Percentiles rank a stretch among this genome's conserved stretches.
These are phyloP conservation scores for Primulina tabacum DNA, from an alignment of 257 asterid species.

Conservation along the genomic window DNA sequence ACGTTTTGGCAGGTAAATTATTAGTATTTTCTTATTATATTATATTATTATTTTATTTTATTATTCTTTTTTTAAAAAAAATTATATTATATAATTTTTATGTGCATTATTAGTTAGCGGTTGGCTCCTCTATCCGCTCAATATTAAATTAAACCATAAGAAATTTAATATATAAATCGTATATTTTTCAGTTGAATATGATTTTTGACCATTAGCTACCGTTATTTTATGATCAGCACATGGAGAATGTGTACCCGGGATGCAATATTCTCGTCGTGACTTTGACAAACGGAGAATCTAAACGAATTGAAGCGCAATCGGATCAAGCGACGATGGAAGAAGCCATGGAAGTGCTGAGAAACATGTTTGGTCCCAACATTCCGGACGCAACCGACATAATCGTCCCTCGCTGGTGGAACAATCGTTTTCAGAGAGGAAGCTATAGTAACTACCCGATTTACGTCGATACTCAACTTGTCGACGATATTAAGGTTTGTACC, in stretches of 20 bases:
- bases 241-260: constrained; percentile 94
- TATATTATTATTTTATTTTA: too few species aligned
- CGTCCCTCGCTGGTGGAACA: constrained; percentile 97
- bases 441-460: constrained; percentile 81
- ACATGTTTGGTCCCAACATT: constrained; percentile 77
- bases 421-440: constrained; percentile 88
- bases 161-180: background rate
- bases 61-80: too few species aligned
- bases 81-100: background rate
- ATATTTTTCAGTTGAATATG: background rate
- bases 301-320: constrained; percentile 78
- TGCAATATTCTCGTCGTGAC: constrained; percentile 89
- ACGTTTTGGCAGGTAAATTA: constrained; percentile 91
- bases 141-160: too few species aligned
- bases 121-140: background rate
- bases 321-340: constrained; percentile 70
- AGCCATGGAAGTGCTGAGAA: constrained; percentile 86
- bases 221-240: constrained; percentile 57
- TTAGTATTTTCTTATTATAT: background rate
- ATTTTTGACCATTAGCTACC: background rate
- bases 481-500: constrained; percentile 59
- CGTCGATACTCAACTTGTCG: constrained; percentile 51
- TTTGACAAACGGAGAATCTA: constrained; percentile 84
- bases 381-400: constrained; percentile 72
- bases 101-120: background rate